Conservation (phyloP, 2,329 filamentous ascomycete genomes). For the Scytalidium sp. region DNA sequence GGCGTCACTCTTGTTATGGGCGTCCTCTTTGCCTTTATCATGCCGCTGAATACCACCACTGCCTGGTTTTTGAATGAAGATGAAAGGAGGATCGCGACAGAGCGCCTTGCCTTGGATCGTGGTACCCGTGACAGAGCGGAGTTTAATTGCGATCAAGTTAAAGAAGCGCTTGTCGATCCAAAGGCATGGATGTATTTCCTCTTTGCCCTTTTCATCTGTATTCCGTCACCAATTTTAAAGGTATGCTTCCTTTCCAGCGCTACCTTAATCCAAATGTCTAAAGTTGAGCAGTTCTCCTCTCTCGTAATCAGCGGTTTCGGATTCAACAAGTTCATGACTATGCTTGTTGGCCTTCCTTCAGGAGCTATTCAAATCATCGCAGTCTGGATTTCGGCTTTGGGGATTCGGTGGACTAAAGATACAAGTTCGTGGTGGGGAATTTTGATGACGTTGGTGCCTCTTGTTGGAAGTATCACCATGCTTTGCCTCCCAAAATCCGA, state of each 20-base stretch:
- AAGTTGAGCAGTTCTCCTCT: constrained; percentile 37
- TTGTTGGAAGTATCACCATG: constrained; percentile 42
- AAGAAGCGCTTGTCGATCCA: constrained; percentile 41
- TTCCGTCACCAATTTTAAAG: not conserved
- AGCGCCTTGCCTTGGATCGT: constrained; percentile 34
- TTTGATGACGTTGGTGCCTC: constrained; percentile 36
- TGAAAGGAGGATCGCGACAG: constrained; percentile 11
- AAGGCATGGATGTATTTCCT: constrained; percentile 43
- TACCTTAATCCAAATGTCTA: not conserved
- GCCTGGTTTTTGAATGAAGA: constrained; percentile 14
- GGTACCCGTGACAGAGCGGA: not conserved
- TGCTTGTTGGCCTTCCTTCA: constrained; percentile 45
- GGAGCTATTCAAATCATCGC: constrained; percentile 43
- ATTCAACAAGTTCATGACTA: constrained; percentile 40
- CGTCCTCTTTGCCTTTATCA: constrained; percentile 33
- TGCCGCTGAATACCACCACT: constrained; percentile 40
- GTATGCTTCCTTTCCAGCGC: not conserved
- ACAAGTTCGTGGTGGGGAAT: constrained; percentile 16
- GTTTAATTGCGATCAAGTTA: constrained; percentile 41
- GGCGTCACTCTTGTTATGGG: constrained; percentile 41
- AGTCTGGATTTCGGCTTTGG: constrained; percentile 42
- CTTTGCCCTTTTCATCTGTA: constrained; percentile 39
- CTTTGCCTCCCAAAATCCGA: constrained; percentile 35
- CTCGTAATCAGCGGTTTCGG: constrained; percentile 46
- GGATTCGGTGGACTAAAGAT: constrained; percentile 30